Evolutionary conservation across 495 filamentous ascomycete genomes (phyloP).

Genomic region (Staphylotrichum tortipilum): DNA sequence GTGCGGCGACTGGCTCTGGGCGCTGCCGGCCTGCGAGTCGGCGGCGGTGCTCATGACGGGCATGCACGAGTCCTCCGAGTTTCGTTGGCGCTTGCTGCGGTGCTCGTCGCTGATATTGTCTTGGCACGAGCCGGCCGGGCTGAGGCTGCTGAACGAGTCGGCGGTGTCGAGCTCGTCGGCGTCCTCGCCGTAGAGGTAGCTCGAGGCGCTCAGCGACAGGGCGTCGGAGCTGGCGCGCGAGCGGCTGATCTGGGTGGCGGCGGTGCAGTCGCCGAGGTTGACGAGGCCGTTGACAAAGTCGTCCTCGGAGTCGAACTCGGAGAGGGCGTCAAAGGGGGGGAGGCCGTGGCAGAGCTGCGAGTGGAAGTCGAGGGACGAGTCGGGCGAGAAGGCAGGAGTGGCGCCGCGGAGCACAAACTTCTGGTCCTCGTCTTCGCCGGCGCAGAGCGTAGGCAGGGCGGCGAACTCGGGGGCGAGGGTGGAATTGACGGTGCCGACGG

Average conservation of each 20-base stretch:
- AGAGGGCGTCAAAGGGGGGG: slow-evolving; percentile 73
- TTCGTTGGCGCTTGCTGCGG: slow-evolving; percentile 60
- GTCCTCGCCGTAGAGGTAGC: slow-evolving; percentile 66
- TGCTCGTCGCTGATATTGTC: slow-evolving; percentile 40
- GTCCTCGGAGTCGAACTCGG: slow-evolving; percentile 88
- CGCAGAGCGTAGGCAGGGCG: slow-evolving; percentile 43
- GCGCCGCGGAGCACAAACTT: slow-evolving; percentile 62
- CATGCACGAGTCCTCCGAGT: slow-evolving; percentile 36
- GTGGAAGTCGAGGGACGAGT: slow-evolving; percentile 46
- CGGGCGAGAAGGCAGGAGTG: slow-evolving; percentile 41
- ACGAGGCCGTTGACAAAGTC: slow-evolving; percentile 74
- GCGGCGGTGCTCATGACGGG: slow-evolving; percentile 40
- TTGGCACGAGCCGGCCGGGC: slow-evolving; percentile 37
- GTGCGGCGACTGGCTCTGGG: slow-evolving; percentile 28
- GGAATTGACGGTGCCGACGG: slow-evolving; percentile 57
- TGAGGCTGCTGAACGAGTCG: slow-evolving; percentile 42
- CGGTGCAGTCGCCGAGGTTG: slow-evolving; percentile 49
- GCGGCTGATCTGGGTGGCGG: slow-evolving; percentile 54
- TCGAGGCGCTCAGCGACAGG: slow-evolving; percentile 61
- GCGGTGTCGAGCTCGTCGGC: slow-evolving; percentile 62
- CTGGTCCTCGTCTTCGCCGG: slow-evolving; percentile 69
- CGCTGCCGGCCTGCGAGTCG: slow-evolving; percentile 31
- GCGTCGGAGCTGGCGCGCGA: slow-evolving; percentile 67
- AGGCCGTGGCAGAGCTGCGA: slow-evolving; percentile 52
- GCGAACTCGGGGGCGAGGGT: slow-evolving; percentile 57